Base-by-base conservation (phyloP, 2,329 filamentous ascomycete species). In the Lasiodiplodia hormozganensis region DNA sequence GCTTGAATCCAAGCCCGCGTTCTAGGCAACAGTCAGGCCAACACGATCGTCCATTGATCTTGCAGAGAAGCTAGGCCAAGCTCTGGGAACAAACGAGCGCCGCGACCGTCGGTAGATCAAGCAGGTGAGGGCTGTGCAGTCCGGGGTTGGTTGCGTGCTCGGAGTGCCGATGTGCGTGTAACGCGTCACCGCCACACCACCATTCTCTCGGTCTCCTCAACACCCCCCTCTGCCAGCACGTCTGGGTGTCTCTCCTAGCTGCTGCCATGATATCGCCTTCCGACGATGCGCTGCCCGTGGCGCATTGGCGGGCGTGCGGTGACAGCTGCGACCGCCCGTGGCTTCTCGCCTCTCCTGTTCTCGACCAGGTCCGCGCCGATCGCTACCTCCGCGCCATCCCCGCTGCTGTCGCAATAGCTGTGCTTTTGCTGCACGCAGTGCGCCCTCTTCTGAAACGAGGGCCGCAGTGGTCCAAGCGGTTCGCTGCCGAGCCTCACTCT, bases 161-260 rank as follows among this genome's bases (percentile, higher is more conserved):
- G 60, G 60, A 12, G 21, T 34, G 38, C 16, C 16, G 38, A 57
- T 57, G 54, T 57, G 54, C 31, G 58, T 62, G 47, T 38, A 52
- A 64, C 60, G 60, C 60, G 60, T 64, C 60, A 64, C 60, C 60
- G 60, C 60, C 60, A 64, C 60, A 49, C 60, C 23, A 47, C 36
- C 14, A 14, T 38, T 7, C 18, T 18, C 58, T 28, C 28, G 58
- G 43, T 25, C 18, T 11, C 14, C 16, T 14, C 57, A 38, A 14
- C 60, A 52, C 60, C 60, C 14, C 38, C 7, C 21, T 62, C 40
- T 18, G 14, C 21, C 11, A 34, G 34, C 34, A 40, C 23, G 43
- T 31, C 47, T n/a, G 8, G 56, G 21, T 2, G 1, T 4, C 31
- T 14, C 23, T 52, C 31, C 6, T 31, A n/a, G 60, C n/a, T 34